phyloP scores from a whole-genome alignment of 345 rosid species.

The rapeseed (Brassica napus) region DNA sequence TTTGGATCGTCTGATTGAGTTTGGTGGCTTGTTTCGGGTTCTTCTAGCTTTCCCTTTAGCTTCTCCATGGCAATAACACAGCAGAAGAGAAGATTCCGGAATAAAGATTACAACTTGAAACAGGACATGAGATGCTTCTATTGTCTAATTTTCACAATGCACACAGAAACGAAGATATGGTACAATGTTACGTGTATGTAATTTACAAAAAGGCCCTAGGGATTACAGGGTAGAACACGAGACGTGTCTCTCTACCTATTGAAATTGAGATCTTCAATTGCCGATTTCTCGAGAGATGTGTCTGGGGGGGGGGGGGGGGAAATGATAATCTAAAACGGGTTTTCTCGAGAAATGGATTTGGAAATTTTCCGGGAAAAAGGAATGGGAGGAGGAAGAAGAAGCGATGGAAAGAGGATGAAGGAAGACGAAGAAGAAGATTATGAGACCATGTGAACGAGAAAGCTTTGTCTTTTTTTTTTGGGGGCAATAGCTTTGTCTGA shows the following conservation, averaged over 20 bases:
- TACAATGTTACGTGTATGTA: background rate
- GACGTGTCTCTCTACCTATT: slow-evolving; percentile 19
- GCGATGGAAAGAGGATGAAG: slow-evolving; percentile 1
- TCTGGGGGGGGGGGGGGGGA: background rate
- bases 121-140: slow-evolving; percentile 7
- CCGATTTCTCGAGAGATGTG: background rate
- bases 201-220: background rate
- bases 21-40: slow-evolving; percentile 41
- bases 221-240: slow-evolving; percentile 36
- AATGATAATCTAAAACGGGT: slow-evolving; percentile 24
- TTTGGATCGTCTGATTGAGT: slow-evolving; percentile 28
- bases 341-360: slow-evolving; percentile 9
- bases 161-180: background rate
- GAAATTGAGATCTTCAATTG: slow-evolving; percentile 34
- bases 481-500: slow-evolving; percentile 25
- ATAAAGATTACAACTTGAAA: slow-evolving; percentile 13
- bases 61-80: slow-evolving; percentile 22
- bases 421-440: slow-evolving; percentile 14
- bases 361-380: background rate
- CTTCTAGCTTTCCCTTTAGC: slow-evolving; percentile 35
- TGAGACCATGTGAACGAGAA: slow-evolving; percentile 28
- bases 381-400: slow-evolving; percentile 12
- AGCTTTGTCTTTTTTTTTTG: background rate
- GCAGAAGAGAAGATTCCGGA: slow-evolving; percentile 13
- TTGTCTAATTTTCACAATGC: slow-evolving; percentile 14